Percentiles rank a stretch among this genome's conserved stretches.
phyloP scores from a whole-genome alignment of 768 basidiomycete species.

The Boletus huronensis region DNA sequence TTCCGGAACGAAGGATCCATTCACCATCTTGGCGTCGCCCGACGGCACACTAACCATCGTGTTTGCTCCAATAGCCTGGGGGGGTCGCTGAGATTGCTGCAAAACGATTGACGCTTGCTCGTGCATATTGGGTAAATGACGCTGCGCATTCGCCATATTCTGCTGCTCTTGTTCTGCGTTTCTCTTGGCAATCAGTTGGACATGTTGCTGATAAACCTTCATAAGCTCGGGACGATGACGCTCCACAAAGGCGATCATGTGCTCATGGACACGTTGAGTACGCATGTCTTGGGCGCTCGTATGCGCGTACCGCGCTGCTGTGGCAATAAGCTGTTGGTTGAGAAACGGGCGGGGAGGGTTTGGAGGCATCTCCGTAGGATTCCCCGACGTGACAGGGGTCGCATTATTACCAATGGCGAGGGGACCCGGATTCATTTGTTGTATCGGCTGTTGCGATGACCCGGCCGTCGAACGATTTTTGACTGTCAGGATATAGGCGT shows the following conservation, averaged over 20 bases:
- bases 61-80: conserved; percentile 9
- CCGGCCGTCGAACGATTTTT: conserved; percentile 15
- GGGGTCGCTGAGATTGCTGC: conserved; percentile 19
- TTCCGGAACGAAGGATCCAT: conserved; percentile 7
- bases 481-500: conserved; percentile 45
- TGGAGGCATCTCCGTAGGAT: conserved; percentile 18
- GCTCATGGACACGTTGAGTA: conserved; percentile 44
- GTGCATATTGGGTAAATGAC: conserved; percentile 16
- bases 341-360: conserved; percentile 7
- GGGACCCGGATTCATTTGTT: conserved; percentile 13
- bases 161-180: conserved; percentile 24
- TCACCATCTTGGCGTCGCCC: conserved; percentile 19
- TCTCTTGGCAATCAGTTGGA: conserved; percentile 16
- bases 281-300: conserved; percentile 50
- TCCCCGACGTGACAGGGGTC: conserved; percentile 10
- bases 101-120: conserved; percentile 16
- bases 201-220: conserved; percentile 28
- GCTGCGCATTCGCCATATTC: conserved; percentile 18
- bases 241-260: conserved; percentile 57
- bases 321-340: conserved; percentile 38
- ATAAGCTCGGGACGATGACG: conserved; percentile 38
- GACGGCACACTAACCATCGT: conserved; percentile 7
- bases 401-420: conserved; percentile 9
- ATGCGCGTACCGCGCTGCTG: conserved; percentile 48
- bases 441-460: conserved; percentile 12